Conservation (phyloP, 2,329 filamentous ascomycete species). For the Neonectria ditissima region DNA sequence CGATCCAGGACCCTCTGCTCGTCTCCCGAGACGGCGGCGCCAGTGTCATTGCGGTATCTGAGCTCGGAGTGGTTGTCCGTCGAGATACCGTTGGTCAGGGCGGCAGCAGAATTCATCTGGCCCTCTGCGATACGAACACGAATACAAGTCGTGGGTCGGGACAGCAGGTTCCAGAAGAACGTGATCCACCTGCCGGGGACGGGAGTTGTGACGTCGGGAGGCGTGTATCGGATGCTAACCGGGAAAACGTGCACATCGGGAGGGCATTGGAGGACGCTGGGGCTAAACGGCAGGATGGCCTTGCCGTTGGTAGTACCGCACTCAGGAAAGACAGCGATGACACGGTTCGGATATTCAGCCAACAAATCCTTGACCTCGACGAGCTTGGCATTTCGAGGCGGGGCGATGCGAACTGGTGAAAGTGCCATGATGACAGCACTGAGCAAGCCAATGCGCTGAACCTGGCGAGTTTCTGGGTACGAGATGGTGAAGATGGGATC, state of each 20-base stretch:
- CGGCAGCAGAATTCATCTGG: slow-evolving; percentile 65
- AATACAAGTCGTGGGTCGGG: slow-evolving; percentile 87
- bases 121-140: slow-evolving; percentile 89
- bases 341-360: slow-evolving; percentile 75
- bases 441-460: slow-evolving; percentile 82
- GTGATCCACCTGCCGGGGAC: slow-evolving; percentile 77
- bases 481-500: slow-evolving; percentile 93
- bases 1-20: slow-evolving; percentile 81
- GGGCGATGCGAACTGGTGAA: slow-evolving; percentile 63
- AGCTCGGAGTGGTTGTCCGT: slow-evolving; percentile 45
- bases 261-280: slow-evolving; percentile 76
- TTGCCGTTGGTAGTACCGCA: slow-evolving; percentile 94
- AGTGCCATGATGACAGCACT: slow-evolving; percentile 81
- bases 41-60: slow-evolving; percentile 42
- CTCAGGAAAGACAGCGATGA: slow-evolving; percentile 91
- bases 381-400: slow-evolving; percentile 61
- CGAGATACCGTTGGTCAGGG: slow-evolving; percentile 51
- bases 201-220: slow-evolving; percentile 90
- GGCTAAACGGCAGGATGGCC: slow-evolving; percentile 86
- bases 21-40: slow-evolving; percentile 57
- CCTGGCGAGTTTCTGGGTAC: slow-evolving; percentile 78
- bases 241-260: slow-evolving; percentile 84
- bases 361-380: slow-evolving; percentile 74
- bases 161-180: slow-evolving; percentile 90
- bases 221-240: slow-evolving; percentile 88